These are phyloP conservation scores for Trichoderma aggressivum DNA, from an alignment of 2,329 filamentous ascomycete species.

Conservation along the genomic window DNA sequence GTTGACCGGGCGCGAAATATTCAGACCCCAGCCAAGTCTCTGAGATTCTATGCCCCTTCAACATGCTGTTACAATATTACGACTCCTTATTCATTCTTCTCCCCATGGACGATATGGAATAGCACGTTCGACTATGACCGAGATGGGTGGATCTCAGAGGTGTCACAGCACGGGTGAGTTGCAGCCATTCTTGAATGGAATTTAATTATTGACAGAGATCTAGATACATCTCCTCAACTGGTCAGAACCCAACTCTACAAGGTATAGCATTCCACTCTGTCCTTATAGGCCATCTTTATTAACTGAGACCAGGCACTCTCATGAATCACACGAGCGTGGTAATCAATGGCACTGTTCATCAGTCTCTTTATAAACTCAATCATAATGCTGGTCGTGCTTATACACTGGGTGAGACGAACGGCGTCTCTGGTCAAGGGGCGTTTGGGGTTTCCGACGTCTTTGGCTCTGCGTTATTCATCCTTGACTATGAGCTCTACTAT, in stretches of 20 bases:
- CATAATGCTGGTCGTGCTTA: conserved; percentile 4
- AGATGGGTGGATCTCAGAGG: conserved; percentile 14
- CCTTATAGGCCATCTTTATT: not conserved
- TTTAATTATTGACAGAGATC: not conserved
- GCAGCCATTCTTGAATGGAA: not conserved
- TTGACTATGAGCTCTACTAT: conserved; percentile 18
- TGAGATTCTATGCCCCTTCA: conserved; percentile 9
- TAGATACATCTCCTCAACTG: not conserved
- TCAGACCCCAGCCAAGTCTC: not conserved
- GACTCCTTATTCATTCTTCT: conserved; percentile 13
- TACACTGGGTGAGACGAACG: conserved; percentile 12
- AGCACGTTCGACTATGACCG: conserved; percentile 10
- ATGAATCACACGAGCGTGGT: conserved; percentile 16
- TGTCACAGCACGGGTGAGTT: conserved; percentile 13
- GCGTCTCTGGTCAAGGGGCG: conserved; percentile 12
- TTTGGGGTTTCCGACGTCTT: conserved; percentile 14
- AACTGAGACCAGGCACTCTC: not conserved
- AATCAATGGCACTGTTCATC: conserved; percentile 6
- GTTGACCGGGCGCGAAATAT: not conserved
- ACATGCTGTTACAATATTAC: conserved; percentile 17
- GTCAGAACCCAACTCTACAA: not conserved
- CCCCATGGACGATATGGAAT: conserved; percentile 14
- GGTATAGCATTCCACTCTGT: not conserved
- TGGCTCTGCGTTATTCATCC: conserved; percentile 12
- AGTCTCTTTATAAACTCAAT: conserved; percentile 4